These are phyloP conservation scores for Podaxis pistillaris DNA, from an alignment of 768 basidiomycete species.

Conservation along the genomic window DNA sequence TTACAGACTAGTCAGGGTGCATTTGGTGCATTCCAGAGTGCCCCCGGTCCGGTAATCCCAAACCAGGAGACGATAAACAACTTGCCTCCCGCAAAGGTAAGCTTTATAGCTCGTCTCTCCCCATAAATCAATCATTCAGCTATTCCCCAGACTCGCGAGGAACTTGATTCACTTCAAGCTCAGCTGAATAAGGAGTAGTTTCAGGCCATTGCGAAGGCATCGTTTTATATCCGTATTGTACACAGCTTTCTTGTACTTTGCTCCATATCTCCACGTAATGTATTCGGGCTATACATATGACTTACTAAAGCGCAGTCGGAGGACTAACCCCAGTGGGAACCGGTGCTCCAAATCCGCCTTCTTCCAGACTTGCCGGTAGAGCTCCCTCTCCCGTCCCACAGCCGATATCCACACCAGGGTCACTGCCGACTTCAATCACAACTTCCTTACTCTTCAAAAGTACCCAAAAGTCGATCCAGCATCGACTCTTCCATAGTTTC, in stretches of 20 bases:
- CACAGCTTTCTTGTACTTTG: background rate
- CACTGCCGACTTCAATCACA: slow-evolving; percentile 41
- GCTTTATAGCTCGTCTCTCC: slow-evolving; percentile 14
- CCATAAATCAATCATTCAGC: background rate
- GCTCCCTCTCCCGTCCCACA: slow-evolving; percentile 33
- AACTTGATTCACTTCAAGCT: slow-evolving; percentile 28
- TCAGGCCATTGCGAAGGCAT: background rate
- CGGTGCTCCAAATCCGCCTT: slow-evolving; percentile 36
- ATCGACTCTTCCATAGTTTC: slow-evolving; percentile 30
- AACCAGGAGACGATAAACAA: slow-evolving; percentile 40
- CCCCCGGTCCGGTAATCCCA: slow-evolving; percentile 51
- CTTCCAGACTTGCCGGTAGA: slow-evolving; percentile 39
- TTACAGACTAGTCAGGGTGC: slow-evolving; percentile 34
- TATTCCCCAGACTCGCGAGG: slow-evolving; percentile 47
- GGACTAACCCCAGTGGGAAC: background rate
- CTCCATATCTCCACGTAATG: background rate
- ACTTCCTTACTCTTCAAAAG: slow-evolving; percentile 42
- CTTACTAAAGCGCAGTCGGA: background rate
- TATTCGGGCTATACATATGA: background rate
- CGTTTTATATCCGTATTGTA: background rate
- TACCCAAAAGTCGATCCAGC: slow-evolving; percentile 45
- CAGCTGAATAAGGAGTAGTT: background rate
- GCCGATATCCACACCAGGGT: slow-evolving; percentile 34
- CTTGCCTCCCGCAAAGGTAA: slow-evolving; percentile 47
- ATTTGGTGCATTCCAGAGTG: slow-evolving; percentile 40